Percentiles rank a stretch among this genome's conserved stretches.
Evolutionary conservation across 2,329 filamentous ascomycete genomes (phyloP).

Genomic region (Colletotrichum chrysophilum): DNA sequence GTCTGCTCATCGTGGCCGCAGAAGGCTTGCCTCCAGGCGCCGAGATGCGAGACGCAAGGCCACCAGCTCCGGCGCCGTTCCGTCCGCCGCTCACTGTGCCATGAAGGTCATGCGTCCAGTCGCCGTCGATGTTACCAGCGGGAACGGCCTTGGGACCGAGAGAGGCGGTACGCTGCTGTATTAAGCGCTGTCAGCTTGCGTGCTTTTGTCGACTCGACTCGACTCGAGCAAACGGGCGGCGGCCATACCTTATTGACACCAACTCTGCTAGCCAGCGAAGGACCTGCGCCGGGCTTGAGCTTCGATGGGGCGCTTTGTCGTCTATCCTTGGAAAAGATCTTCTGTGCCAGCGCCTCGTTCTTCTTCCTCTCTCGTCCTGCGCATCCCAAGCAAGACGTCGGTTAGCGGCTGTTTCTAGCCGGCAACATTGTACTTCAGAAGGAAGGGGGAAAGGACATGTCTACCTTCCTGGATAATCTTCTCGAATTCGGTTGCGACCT

Average conservation of each 20-base stretch:
- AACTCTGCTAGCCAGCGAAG: conserved; percentile 73
- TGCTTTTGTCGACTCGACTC: conserved; percentile 20
- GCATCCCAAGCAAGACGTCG: not conserved
- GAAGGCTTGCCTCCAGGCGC: conserved; percentile 38
- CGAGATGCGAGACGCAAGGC: conserved; percentile 54
- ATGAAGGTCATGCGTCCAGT: conserved; percentile 77
- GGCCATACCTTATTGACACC: conserved; percentile 71
- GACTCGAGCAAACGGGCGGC: not conserved
- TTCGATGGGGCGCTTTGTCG: conserved; percentile 60
- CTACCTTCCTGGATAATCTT: conserved; percentile 61
- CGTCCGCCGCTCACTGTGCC: conserved; percentile 40
- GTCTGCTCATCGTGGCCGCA: not conserved
- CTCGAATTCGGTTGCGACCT: conserved; percentile 55
- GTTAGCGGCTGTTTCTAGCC: not conserved
- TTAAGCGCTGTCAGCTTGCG: conserved; percentile 1
- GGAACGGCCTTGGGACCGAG: conserved; percentile 39
- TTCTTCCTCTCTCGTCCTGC: conserved; percentile 72
- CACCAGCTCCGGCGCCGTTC: conserved; percentile 23
- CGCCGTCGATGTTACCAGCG: conserved; percentile 64
- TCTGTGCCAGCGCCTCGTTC: conserved; percentile 73
- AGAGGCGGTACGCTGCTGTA: conserved; percentile 31
- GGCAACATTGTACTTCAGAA: not conserved
- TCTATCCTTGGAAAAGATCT: conserved; percentile 71
- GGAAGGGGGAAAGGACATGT: not conserved
- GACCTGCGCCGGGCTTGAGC: conserved; percentile 48